These are phyloP conservation scores for Globisporangium viniferum DNA, from an alignment of 352 stramenopile genomes.

Conservation along the genomic window DNA sequence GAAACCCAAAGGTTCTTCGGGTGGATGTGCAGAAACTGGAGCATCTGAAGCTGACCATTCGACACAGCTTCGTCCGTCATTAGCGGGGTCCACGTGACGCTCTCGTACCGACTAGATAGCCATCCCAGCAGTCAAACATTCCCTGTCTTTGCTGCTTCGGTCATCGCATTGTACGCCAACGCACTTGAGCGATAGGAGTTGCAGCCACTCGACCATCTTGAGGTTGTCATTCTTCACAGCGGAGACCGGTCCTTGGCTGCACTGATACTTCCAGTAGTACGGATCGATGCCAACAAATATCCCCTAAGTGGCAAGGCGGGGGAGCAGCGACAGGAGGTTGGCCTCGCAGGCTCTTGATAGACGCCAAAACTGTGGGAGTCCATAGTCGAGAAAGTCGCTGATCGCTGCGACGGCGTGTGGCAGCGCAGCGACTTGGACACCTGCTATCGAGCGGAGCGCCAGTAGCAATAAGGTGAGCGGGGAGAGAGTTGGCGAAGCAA, in stretches of 20 bases:
- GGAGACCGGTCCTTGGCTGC: not conserved
- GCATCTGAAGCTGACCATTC: no score
- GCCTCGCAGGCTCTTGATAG: not conserved
- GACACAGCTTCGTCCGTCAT: no score
- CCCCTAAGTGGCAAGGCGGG: not conserved
- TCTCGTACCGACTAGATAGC: no score
- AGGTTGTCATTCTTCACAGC: not conserved
- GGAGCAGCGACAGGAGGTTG: not conserved
- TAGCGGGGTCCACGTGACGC: no score
- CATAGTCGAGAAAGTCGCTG: not conserved
- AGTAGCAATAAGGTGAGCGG: not conserved
- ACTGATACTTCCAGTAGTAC: not conserved
- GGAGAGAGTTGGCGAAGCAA: conserved; percentile 3
- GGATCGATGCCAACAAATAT: not conserved
- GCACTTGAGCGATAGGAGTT: not conserved
- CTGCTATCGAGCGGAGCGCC: not conserved
- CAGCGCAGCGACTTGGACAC: not conserved
- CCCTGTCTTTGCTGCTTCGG: not conserved
- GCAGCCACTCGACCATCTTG: conserved; percentile 2
- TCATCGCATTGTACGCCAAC: not conserved
- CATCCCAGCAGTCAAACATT: not conserved
- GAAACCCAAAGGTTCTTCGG: no score
- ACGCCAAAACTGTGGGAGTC: not conserved
- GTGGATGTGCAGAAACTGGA: no score
- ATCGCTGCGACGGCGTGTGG: not conserved